These are phyloP conservation scores for Arabidopsis thaliana DNA, from an alignment of 345 rosid genomes.

Conservation along the genomic window DNA sequence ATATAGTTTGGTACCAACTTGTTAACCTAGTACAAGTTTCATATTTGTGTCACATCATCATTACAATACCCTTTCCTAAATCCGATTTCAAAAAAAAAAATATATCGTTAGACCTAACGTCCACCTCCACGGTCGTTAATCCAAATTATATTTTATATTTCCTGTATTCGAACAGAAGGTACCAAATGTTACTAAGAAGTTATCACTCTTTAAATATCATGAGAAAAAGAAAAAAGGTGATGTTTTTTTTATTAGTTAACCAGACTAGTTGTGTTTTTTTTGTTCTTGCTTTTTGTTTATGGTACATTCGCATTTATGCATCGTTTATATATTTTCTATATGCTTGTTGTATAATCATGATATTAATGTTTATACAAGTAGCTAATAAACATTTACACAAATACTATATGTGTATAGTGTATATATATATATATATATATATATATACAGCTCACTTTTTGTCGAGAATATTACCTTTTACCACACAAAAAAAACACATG, in stretches of 20 bases:
- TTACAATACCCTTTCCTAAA: slow-evolving; percentile 18
- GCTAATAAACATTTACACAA: slow-evolving; percentile 17
- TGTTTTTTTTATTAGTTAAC: neutral
- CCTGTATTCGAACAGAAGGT: slow-evolving; percentile 13
- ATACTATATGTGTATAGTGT: neutral
- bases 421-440: neutral
- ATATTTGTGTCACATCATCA: slow-evolving; percentile 32
- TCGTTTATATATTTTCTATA: neutral
- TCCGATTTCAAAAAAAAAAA: slow-evolving; percentile 17
- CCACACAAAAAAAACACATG: slow-evolving; percentile 4
- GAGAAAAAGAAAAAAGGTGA: neutral
- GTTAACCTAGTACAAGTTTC: slow-evolving; percentile 43
- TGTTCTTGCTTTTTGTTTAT: neutral
- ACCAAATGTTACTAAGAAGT: neutral
- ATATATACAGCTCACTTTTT: slow-evolving; percentile 11
- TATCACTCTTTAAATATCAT: neutral
- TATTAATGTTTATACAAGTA: slow-evolving; percentile 12
- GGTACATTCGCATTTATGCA: slow-evolving; percentile 1
- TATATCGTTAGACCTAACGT: neutral
- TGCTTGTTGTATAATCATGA: neutral
- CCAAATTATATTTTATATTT: neutral
- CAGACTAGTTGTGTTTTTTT: neutral
- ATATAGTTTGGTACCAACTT: slow-evolving; percentile 26
- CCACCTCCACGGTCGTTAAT: slow-evolving; percentile 13
- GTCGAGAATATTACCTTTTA: slow-evolving; percentile 37